These are phyloP conservation scores for Neofusicoccum kwambonambiense DNA, from an alignment of 2,329 filamentous ascomycete genomes.

Conservation along the genomic window DNA sequence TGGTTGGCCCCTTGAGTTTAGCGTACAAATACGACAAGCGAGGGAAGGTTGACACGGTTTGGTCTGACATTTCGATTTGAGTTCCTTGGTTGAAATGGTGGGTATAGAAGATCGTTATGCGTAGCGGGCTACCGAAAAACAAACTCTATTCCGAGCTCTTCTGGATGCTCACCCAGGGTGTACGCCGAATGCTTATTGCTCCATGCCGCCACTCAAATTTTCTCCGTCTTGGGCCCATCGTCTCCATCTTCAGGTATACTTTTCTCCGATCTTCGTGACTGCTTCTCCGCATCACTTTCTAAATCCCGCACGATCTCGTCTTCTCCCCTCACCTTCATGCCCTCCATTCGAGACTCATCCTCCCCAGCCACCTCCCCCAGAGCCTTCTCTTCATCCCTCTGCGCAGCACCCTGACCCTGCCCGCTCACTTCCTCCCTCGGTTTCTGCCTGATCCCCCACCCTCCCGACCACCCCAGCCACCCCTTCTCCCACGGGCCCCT, in stretches of 20 bases:
- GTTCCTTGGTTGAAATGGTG: too few relatives aligned
- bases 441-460: constrained; percentile 51
- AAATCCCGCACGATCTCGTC: background rate
- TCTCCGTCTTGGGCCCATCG: background rate
- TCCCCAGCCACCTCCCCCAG: constrained; percentile 26
- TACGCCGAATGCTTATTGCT: background rate
- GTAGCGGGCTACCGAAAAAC: too few relatives aligned
- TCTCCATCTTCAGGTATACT: constrained; percentile 18
- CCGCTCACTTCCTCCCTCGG: constrained; percentile 32
- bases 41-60: too few relatives aligned
- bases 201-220: background rate
- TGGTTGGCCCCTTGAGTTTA: too few relatives aligned
- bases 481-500: constrained; percentile 57
- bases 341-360: constrained; percentile 21
- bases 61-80: too few relatives aligned
- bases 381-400: constrained; percentile 20
- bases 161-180: background rate
- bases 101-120: too few relatives aligned
- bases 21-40: too few relatives aligned
- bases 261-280: constrained; percentile 2
- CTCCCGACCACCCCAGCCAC: constrained; percentile 62
- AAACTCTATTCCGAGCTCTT: background rate
- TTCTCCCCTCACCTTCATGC: constrained; percentile 11
- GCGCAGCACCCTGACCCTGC: constrained; percentile 15
- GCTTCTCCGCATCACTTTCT: constrained; percentile 16